Evolutionary conservation across 352 stramenopile species (phyloP).

Genomic region (Salisapilia sapeloensis): DNA sequence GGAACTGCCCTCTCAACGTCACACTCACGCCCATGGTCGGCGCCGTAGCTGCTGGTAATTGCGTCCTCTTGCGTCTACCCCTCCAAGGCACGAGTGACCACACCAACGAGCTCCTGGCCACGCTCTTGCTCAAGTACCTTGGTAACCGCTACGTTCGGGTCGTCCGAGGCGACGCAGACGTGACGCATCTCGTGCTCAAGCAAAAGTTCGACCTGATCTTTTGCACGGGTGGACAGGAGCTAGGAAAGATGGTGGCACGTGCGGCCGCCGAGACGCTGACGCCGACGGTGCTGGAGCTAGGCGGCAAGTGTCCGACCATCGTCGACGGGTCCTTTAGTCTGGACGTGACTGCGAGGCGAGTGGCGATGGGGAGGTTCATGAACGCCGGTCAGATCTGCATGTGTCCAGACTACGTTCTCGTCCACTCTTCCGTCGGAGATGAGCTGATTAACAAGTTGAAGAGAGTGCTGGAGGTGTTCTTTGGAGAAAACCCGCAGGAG

Average conservation of each 20-base stretch:
- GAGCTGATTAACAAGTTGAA: constrained; percentile 23
- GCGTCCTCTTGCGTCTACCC: constrained; percentile 83
- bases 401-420: constrained; percentile 85
- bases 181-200: constrained; percentile 64
- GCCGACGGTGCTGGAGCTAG: constrained; percentile 89
- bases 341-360: constrained; percentile 44
- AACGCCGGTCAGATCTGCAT: constrained; percentile 93
- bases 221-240: constrained; percentile 41
- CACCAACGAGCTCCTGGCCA: constrained; percentile 30
- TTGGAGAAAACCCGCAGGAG: constrained; percentile 9
- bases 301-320: constrained; percentile 86
- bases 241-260: constrained; percentile 84
- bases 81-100: constrained; percentile 67
- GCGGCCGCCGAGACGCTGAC: constrained; percentile 89
- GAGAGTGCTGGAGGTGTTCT: constrained; percentile 12
- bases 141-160: constrained; percentile 61
- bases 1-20: constrained; percentile 86
- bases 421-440: constrained; percentile 68
- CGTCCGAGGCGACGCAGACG: constrained; percentile 66
- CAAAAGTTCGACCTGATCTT: constrained; percentile 79
- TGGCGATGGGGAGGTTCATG: constrained; percentile 73
- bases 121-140: constrained; percentile 57
- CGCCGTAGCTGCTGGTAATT: constrained; percentile 85
- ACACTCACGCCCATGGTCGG: constrained; percentile 57
- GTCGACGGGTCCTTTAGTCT: constrained; percentile 46